Base-by-base conservation (phyloP, 2,329 filamentous ascomycete species). In the Trichoderma sp. region DNA sequence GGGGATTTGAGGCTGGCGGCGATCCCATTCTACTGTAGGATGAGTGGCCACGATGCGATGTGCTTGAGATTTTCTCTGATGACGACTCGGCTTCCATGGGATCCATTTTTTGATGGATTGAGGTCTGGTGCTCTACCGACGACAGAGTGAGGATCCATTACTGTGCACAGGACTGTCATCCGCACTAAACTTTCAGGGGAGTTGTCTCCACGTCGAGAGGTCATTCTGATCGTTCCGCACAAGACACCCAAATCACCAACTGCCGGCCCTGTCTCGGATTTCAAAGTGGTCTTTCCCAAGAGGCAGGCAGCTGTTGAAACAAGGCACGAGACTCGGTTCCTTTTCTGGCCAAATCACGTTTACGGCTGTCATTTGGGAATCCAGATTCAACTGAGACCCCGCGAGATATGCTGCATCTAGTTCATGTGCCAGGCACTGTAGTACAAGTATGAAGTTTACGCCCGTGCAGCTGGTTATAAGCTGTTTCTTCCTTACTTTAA, bases 251-350 rank as follows among this genome's bases (percentile, higher is more conserved):
- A 15, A 8, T 27, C 32, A 25, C 27, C 17, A 32, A 54, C 48
- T 54, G 25, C 60, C 60, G 60, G 25, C 4, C 6, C 10, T 45
- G 27, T 53, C 50, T 22, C 45, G 34, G 19, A 42, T 64, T 32
- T n/a, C n/a, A 22, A 8, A 4, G 29, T 29, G 9, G 10, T 0
- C 19, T 12, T 6, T 1, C 25, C 8, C n/a, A 25, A 32, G 2
- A 42, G 35, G 17, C 25, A 19, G 8, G n/a, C 5, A 42, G 42
- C 22, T 50, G 3, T 32, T 17, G 17, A 12, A n/a, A 39, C 42
- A 29, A 17, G 25, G 60, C 60, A 64, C 60, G 60, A 54, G 60
- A 64, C 27, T 19, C n/a, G 19, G 13, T 34, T 53, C 60, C 60
- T 54, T 22, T 64, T 64, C n/a, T 10, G n/a, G 57, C 12, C 25